A percentile compares a stretch with the other conserved stretches of the same genome.
phyloP scores from a whole-genome alignment of 345 rosid genomes.

The Aegle marmelos region DNA sequence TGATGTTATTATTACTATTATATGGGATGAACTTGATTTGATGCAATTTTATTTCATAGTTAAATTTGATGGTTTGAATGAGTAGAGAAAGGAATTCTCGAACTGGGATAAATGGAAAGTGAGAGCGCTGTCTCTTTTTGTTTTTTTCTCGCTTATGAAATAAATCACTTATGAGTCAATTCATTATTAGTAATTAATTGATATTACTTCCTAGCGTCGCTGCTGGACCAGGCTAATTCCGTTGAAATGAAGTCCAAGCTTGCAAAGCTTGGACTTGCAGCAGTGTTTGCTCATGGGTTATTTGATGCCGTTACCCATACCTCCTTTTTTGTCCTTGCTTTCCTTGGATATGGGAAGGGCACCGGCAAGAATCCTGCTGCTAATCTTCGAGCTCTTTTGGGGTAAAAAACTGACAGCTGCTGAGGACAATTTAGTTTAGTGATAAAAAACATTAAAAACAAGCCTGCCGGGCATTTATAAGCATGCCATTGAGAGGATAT shows the following conservation, averaged over 20 bases:
- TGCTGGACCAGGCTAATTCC: background rate
- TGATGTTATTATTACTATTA: too few relatives aligned
- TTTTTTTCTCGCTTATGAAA: too few relatives aligned
- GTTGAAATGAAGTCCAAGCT: background rate
- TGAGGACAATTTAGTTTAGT: too few relatives aligned
- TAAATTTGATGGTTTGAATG: background rate
- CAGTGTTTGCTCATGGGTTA: background rate
- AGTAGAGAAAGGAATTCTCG: background rate
- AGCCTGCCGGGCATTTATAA: too few relatives aligned
- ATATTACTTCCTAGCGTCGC: background rate
- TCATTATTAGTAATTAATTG: background rate
- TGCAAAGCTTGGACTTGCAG: background rate
- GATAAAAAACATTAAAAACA: too few relatives aligned
- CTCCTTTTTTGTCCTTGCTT: background rate
- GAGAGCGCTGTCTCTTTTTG: background rate
- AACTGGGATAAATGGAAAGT: background rate
- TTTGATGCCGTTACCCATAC: background rate
- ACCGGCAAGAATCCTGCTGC: background rate
- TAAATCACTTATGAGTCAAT: too few relatives aligned
- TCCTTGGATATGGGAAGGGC: background rate
- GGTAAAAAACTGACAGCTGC: background rate
- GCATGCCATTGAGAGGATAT: too few relatives aligned
- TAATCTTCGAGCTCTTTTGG: background rate
- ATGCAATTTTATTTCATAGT: too few relatives aligned
- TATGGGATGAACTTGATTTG: too few relatives aligned